These are phyloP conservation scores for Aspergillus floridensis DNA, from an alignment of 2,329 filamentous ascomycete genomes.

Conservation along the genomic window DNA sequence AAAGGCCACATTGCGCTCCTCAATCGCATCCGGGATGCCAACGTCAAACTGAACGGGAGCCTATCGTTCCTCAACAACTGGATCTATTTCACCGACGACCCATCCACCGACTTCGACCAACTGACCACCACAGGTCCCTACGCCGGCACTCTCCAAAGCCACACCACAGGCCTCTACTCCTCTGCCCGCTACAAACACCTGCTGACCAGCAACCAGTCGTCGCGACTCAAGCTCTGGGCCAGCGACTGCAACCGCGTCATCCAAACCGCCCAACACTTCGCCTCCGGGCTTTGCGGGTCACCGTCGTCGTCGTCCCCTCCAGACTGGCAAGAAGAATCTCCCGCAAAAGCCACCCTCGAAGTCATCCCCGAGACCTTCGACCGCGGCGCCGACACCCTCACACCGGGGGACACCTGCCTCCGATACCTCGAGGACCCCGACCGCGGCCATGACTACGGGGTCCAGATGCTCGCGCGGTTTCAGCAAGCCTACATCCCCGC, in stretches of 20 bases:
- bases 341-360: constrained; percentile 43
- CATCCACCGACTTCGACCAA: constrained; percentile 50
- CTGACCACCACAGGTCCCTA: constrained; percentile 57
- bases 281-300: constrained; percentile 54
- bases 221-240: constrained; percentile 52
- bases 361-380: constrained; percentile 53
- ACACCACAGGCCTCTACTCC: constrained; percentile 54
- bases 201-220: constrained; percentile 29
- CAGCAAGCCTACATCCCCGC: constrained; percentile 48
- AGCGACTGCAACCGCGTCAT: constrained; percentile 55
- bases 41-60: constrained; percentile 47
- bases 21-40: constrained; percentile 44
- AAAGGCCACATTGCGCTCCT: constrained; percentile 50
- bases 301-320: no score
- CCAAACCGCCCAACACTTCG: constrained; percentile 57
- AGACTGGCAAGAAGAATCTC: constrained; percentile 38
- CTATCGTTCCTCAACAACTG: constrained; percentile 55
- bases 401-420: constrained; percentile 50
- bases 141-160: constrained; percentile 54
- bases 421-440: constrained; percentile 37
- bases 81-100: constrained; percentile 53
- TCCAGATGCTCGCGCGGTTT: constrained; percentile 48
- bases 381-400: constrained; percentile 55
- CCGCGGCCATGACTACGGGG: constrained; percentile 52
- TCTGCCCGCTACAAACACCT: constrained; percentile 54